A percentile compares a stretch with the other conserved stretches of the same genome.
Evolutionary conservation across 1,284 basidiomycete species (phyloP).

Genomic region (Thecaphora thlaspeos): DNA sequence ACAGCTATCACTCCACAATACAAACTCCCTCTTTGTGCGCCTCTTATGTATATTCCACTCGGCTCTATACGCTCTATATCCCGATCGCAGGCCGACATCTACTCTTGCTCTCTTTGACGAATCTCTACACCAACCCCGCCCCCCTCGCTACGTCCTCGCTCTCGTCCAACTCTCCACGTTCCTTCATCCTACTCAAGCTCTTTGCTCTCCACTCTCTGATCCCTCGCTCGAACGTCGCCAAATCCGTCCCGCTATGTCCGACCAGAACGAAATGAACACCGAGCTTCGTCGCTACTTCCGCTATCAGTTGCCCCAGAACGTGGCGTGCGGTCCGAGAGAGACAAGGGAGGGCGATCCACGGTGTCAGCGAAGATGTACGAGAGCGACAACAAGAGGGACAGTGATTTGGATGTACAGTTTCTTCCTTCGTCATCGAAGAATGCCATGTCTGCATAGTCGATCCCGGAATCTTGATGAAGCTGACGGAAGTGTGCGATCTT

Average conservation of each 20-base stretch:
- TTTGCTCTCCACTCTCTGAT: slow-evolving; percentile 45
- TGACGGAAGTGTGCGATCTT: slow-evolving; percentile 51
- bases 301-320: slow-evolving; percentile 3
- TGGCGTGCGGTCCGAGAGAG: background rate
- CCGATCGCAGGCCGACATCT: no score
- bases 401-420: slow-evolving; percentile 26
- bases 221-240: slow-evolving; percentile 42
- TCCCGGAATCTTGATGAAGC: slow-evolving; percentile 35
- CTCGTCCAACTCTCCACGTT: background rate
- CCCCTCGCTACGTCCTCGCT: background rate
- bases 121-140: background rate
- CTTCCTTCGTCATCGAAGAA: slow-evolving; percentile 55
- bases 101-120: no score
- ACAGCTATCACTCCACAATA: no score
- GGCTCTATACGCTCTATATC: no score
- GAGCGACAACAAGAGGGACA: no score
- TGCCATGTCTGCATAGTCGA: slow-evolving; percentile 52
- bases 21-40: no score
- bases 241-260: slow-evolving; percentile 41
- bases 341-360: background rate
- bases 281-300: slow-evolving; percentile 48
- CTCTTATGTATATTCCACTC: no score
- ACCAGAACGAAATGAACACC: slow-evolving; percentile 55
- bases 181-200: slow-evolving; percentile 4
- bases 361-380: no score